Evolutionary conservation across 2,329 filamentous ascomycete genomes (phyloP), one percentile per base, ranked within the genome.

Genomic region (Chaetomium globosum): DNA sequence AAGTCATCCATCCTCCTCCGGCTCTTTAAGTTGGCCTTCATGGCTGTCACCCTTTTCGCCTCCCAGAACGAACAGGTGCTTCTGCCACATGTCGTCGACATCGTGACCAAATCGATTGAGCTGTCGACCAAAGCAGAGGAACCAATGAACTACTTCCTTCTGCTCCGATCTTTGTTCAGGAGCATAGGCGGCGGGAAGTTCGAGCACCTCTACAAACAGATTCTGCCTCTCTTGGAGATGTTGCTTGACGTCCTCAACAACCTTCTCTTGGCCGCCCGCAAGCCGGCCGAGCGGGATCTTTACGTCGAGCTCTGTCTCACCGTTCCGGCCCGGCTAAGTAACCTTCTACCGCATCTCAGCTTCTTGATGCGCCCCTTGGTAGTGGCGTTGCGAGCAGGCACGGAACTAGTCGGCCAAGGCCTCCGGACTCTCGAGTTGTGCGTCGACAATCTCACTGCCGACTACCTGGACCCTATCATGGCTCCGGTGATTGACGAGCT

Each of bases 381-480:
- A n/a, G 93, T 99, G 65, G 95, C 95, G 9, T 80, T 99, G 59
- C 87, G 93, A 64, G 93, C 93, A 21, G 93, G 94, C 16, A 93
- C 91, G 1, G 95, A 99, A 70, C 85, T 99, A 48, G 94, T 99
- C 21, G 93, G 93, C 0, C 96, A 99, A 76, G 95, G 95, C 0
- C 82, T 99, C 7, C 84, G 96, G 31, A 99, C 95, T 0, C 81
- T 99, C 5, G 95, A 99, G 74, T 85, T 99, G 1, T 99, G 95
- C 73, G 95, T 99, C 21, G 95, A 99, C 69, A 99, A 99, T 72
- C 84, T 99, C 0, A 99, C 96, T 0, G 94, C 95, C 0, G 95
- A 99, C 73, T 99, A 99, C 74, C 81, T 99, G 16, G 95, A 99
- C 72, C 96, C 95, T 0, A 98, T 99, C 73, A 99, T 99, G 94